phyloP scores from a whole-genome alignment of 129 eudicot genomes.

The Flaveria brownii region DNA sequence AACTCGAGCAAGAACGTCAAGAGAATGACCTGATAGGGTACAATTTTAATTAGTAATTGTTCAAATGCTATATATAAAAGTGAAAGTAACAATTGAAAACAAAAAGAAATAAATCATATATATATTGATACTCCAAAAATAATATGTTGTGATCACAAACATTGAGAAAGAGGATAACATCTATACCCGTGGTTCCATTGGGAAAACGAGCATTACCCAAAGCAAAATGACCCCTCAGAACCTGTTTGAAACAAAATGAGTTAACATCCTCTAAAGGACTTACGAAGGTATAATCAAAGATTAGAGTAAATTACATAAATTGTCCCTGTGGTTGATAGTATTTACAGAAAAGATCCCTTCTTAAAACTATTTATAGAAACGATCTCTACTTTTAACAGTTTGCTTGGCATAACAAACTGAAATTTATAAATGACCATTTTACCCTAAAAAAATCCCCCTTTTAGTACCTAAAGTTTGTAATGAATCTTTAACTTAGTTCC shows the following conservation, averaged over 20 bases:
- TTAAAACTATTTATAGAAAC: background rate
- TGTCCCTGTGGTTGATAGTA: background rate
- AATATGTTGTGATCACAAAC: background rate
- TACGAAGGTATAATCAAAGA: conserved; percentile 10
- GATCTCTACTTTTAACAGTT: background rate
- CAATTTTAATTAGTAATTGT: conserved; percentile 1
- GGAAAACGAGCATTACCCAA: conserved; percentile 97
- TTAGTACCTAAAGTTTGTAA: background rate
- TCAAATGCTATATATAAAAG: conserved; percentile 2
- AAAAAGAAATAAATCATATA: background rate
- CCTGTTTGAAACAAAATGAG: conserved; percentile 45
- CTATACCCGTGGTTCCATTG: conserved; percentile 81
- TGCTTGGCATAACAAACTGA: background rate
- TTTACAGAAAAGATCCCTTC: background rate
- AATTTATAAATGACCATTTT: background rate
- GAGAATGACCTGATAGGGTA: conserved; percentile 60
- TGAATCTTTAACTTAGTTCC: background rate
- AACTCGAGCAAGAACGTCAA: conserved; percentile 92
- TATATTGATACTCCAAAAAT: background rate
- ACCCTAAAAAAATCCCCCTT: background rate
- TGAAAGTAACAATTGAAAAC: background rate
- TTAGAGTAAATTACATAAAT: background rate
- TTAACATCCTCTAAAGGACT: background rate
- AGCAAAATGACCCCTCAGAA: conserved; percentile 93
- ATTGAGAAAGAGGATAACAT: background rate